phyloP scores from a whole-genome alignment of 257 asterid genomes.

The Jacaranda copaia region DNA sequence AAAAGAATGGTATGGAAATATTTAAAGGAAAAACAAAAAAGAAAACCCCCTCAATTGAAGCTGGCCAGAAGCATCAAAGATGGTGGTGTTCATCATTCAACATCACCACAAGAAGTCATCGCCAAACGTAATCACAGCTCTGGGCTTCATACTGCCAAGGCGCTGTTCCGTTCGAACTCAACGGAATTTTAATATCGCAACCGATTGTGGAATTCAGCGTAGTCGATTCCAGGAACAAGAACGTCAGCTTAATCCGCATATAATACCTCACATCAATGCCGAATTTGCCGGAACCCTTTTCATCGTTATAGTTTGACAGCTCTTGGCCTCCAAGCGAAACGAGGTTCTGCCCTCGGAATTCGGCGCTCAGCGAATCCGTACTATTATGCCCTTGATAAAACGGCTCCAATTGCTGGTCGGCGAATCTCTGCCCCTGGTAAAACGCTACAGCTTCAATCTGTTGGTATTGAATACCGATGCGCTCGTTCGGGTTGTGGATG shows the following conservation, averaged over 20 bases:
- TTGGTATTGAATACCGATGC: slow-evolving; percentile 61
- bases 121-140: slow-evolving; percentile 40
- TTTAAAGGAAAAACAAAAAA: background rate
- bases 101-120: background rate
- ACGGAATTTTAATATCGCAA: slow-evolving; percentile 61
- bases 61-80: background rate
- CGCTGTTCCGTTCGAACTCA: slow-evolving; percentile 39
- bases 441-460: slow-evolving; percentile 51
- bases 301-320: slow-evolving; percentile 33
- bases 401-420: slow-evolving; percentile 15
- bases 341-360: slow-evolving; percentile 45
- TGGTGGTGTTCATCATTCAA: background rate
- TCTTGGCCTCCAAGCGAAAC: slow-evolving; percentile 32
- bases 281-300: slow-evolving; percentile 40
- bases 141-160: slow-evolving; percentile 30
- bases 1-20: too few relatives aligned
- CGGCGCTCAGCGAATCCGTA: slow-evolving; percentile 35
- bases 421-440: slow-evolving; percentile 52
- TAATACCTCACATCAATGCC: slow-evolving; percentile 50
- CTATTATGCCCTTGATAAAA: slow-evolving; percentile 61
- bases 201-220: slow-evolving; percentile 54
- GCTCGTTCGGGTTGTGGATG: slow-evolving; percentile 59
- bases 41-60: background rate
- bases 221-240: slow-evolving; percentile 41
- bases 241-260: slow-evolving; percentile 45